A percentile compares a stretch with the other conserved stretches of the same genome.
These are phyloP conservation scores for Cupressus sempervirens DNA, from an alignment of 75 land plant species.

Conservation along the genomic window DNA sequence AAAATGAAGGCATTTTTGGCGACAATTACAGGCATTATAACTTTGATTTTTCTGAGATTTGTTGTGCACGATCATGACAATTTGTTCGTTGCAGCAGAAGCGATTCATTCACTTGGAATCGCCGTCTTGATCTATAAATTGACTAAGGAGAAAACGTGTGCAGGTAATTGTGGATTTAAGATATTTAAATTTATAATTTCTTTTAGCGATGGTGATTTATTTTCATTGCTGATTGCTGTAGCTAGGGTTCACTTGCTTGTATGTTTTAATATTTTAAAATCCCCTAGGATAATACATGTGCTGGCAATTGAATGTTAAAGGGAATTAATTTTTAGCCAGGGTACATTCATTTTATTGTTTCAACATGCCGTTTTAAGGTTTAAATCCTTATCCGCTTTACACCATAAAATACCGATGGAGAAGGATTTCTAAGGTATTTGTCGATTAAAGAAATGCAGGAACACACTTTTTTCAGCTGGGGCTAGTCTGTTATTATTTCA, in stretches of 20 bases:
- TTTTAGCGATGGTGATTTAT: background rate
- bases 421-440: no score
- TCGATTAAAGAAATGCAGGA: no score
- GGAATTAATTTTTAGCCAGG: background rate
- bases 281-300: background rate
- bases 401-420: no score
- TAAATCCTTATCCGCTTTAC: no score
- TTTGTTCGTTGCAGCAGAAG: conserved; percentile 84
- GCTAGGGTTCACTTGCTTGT: background rate
- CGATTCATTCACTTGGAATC: conserved; percentile 71
- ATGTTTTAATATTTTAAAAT: background rate
- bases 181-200: background rate
- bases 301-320: background rate
- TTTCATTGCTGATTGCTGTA: background rate
- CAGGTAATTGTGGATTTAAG: conserved; percentile 40
- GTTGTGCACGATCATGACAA: conserved; percentile 59
- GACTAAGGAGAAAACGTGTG: conserved; percentile 72
- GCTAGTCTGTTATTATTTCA: no score
- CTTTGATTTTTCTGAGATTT: conserved; percentile 47
- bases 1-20: conserved; percentile 62
- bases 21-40: conserved; percentile 29
- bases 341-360: background rate
- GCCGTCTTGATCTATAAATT: conserved; percentile 78
- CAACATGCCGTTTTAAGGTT: background rate
- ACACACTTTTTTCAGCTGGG: no score